Conservation (phyloP, 352 stramenopile genomes). For the Phytopythium ostracodes region DNA sequence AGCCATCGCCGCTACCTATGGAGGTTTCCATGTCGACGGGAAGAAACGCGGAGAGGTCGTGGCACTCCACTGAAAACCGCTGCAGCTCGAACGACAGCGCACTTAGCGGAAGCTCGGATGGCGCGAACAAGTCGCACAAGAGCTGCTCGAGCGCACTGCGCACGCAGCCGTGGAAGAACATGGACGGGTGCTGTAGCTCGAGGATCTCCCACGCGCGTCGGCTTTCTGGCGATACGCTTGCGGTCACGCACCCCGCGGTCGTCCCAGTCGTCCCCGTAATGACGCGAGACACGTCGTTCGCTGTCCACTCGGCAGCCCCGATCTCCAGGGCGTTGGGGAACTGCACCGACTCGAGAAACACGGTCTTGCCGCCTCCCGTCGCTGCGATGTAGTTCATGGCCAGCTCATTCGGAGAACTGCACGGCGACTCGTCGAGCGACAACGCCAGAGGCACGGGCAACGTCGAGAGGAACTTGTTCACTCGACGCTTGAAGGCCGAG, state of each 20-base stretch:
- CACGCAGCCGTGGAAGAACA: slow-evolving; percentile 39
- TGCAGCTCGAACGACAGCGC: slow-evolving; percentile 19
- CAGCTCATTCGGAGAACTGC: slow-evolving; percentile 4
- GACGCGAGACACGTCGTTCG: slow-evolving; percentile 17
- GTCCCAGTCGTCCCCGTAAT: slow-evolving; percentile 14
- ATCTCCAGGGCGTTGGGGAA: slow-evolving; percentile 5
- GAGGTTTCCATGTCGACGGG: background rate
- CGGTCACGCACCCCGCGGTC: slow-evolving; percentile 26
- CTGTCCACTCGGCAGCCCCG: slow-evolving; percentile 11
- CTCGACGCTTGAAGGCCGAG: slow-evolving; percentile 13
- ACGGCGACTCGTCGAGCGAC: slow-evolving; percentile 13
- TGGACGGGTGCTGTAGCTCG: slow-evolving; percentile 24
- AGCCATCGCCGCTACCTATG: background rate
- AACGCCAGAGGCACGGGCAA: slow-evolving; percentile 20
- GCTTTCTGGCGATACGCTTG: slow-evolving; percentile 16
- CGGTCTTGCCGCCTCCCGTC: slow-evolving; percentile 13
- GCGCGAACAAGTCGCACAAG: slow-evolving; percentile 20
- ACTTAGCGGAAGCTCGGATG: background rate
- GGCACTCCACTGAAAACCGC: slow-evolving; percentile 30
- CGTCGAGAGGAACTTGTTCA: slow-evolving; percentile 22
- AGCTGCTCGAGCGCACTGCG: slow-evolving; percentile 20
- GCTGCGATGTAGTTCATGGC: slow-evolving; percentile 23
- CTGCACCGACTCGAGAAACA: slow-evolving; percentile 30
- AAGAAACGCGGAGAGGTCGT: slow-evolving; percentile 27
- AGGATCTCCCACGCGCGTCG: slow-evolving; percentile 17